These are phyloP conservation scores for Phialocephala sp. DNA, from an alignment of 2,329 filamentous ascomycete genomes.

Conservation along the genomic window DNA sequence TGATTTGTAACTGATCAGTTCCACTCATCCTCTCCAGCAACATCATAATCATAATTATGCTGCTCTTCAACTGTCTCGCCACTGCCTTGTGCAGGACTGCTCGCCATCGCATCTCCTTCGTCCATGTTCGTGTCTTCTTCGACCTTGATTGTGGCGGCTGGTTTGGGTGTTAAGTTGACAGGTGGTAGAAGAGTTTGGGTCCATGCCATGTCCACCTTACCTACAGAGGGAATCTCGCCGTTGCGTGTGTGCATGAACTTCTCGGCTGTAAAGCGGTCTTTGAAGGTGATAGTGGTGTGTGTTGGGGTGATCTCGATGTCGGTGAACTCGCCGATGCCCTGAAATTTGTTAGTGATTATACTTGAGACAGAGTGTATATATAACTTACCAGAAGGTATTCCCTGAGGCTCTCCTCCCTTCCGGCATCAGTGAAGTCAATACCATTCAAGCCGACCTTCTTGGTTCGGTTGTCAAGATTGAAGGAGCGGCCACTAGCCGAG, in stretches of 20 bases:
- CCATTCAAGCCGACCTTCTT: constrained; percentile 69
- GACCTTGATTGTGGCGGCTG: constrained; percentile 18
- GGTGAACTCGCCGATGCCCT: constrained; percentile 68
- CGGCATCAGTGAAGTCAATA: constrained; percentile 64
- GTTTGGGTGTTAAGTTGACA: constrained; percentile 21
- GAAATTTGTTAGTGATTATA: constrained; percentile 23
- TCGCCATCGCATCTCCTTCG: constrained; percentile 42
- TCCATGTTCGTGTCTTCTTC: constrained; percentile 36
- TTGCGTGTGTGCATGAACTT: constrained; percentile 63
- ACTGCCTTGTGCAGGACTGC: constrained; percentile 24
- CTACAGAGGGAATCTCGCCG: constrained; percentile 65
- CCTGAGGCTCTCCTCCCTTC: constrained; percentile 71
- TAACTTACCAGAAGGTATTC: constrained; percentile 71
- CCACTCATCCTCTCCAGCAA: constrained; percentile 49
- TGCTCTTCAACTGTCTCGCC: constrained; percentile 28
- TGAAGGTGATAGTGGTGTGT: constrained; percentile 64
- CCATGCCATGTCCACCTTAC: constrained; percentile 71
- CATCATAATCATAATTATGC: constrained; percentile 48
- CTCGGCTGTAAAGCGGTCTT: constrained; percentile 73
- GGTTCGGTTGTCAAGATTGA: constrained; percentile 78
- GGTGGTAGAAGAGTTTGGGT: constrained; percentile 43
- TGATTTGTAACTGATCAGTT: constrained; percentile 20
- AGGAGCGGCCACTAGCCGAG: constrained; percentile 48
- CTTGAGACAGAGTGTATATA: constrained; percentile 13
- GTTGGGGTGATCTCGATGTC: constrained; percentile 57